Evolutionary conservation across 768 basidiomycete species (phyloP).

Genomic region (Fomitopsis pulvina): DNA sequence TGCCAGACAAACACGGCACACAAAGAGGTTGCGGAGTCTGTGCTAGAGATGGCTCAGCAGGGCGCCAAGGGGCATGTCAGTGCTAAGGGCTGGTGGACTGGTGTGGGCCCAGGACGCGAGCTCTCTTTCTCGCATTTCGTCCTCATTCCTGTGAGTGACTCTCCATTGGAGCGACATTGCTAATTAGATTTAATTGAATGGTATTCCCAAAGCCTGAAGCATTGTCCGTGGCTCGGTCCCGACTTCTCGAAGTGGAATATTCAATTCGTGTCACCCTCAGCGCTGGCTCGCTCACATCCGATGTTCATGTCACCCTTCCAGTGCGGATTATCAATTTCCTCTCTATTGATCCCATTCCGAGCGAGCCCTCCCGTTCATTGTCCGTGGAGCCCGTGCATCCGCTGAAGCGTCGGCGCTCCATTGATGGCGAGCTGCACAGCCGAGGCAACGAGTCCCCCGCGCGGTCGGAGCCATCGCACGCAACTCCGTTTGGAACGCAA

Average conservation of each 20-base stretch:
- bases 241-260: constrained; percentile 75
- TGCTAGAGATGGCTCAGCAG: constrained; percentile 59
- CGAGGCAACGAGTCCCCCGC: background rate
- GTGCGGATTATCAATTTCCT: constrained; percentile 76
- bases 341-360: constrained; percentile 76
- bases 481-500: too few relatives aligned
- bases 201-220: constrained; percentile 48
- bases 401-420: constrained; percentile 5
- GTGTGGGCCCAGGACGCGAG: constrained; percentile 57
- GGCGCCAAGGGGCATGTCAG: constrained; percentile 65
- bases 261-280: constrained; percentile 57
- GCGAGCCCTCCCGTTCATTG: constrained; percentile 11
- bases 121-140: constrained; percentile 65
- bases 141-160: constrained; percentile 61
- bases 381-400: constrained; percentile 10
- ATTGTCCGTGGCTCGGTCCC: constrained; percentile 58
- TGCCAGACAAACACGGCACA: constrained; percentile 55
- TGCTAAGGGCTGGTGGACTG: constrained; percentile 87
- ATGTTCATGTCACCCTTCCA: constrained; percentile 67
- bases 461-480: too few relatives aligned
- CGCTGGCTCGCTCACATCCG: constrained; percentile 51
- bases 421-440: constrained; percentile 2
- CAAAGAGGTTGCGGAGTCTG: constrained; percentile 60
- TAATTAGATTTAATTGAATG: background rate
- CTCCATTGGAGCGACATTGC: background rate